These are phyloP conservation scores for Didymella arachidicola DNA, from an alignment of 2,329 filamentous ascomycete genomes.

Conservation along the genomic window DNA sequence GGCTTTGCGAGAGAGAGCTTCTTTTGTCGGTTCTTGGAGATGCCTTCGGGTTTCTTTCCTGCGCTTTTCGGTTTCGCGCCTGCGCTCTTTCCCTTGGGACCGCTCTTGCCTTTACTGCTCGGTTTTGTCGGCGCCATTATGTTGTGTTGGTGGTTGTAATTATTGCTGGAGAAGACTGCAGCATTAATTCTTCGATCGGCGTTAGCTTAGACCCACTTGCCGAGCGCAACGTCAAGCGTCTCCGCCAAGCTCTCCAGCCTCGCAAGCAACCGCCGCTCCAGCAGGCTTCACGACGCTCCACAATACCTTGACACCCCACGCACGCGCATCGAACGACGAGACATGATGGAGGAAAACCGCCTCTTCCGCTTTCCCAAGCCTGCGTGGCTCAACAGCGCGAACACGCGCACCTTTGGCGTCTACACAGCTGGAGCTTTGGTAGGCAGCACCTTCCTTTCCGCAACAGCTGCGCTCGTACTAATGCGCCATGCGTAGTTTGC, in stretches of 20 bases:
- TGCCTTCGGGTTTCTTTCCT: constrained; percentile 44
- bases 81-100: constrained; percentile 37
- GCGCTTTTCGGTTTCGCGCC: constrained; percentile 45
- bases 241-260: constrained; percentile 41
- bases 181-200: constrained; percentile 40
- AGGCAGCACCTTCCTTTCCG: constrained; percentile 37
- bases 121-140: constrained; percentile 44
- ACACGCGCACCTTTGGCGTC: constrained; percentile 69
- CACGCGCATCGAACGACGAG: constrained; percentile 14
- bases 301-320: constrained; percentile 8
- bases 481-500: constrained; percentile 62
- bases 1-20: constrained; percentile 46
- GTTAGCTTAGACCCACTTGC: constrained; percentile 30
- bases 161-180: constrained; percentile 12
- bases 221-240: constrained; percentile 25
- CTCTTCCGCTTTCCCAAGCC: constrained; percentile 74
- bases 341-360: constrained; percentile 60
- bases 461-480: not conserved
- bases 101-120: constrained; percentile 29
- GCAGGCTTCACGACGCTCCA: constrained; percentile 10
- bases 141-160: constrained; percentile 2
- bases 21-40: constrained; percentile 54
- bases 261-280: constrained; percentile 29
- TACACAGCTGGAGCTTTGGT: constrained; percentile 72
- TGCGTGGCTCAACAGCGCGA: constrained; percentile 71